phyloP scores from a whole-genome alignment of 352 stramenopile genomes.

The Hyaloperonospora brassicae region DNA sequence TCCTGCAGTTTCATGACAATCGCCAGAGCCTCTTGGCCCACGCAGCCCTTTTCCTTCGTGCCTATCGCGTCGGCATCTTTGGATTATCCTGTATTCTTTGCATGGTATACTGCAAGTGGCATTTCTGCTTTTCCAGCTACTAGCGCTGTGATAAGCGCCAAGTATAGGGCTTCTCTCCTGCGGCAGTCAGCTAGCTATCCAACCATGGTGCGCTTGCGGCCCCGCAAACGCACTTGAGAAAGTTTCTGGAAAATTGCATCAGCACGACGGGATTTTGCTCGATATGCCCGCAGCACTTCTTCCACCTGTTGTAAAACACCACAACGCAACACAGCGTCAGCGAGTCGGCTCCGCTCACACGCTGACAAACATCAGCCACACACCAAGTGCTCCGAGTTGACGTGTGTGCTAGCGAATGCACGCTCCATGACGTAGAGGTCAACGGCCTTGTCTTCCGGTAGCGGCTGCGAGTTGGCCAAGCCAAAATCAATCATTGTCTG shows the following conservation, averaged over 20 bases:
- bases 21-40: too few species aligned
- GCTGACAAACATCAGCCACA: not conserved
- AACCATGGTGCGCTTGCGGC: conserved; percentile 88
- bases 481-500: conserved; percentile 84
- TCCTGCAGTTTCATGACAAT: too few species aligned
- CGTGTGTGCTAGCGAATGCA: conserved; percentile 86
- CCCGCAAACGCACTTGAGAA: conserved; percentile 78
- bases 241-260: conserved; percentile 83
- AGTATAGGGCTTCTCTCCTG: not conserved
- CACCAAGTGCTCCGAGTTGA: conserved; percentile 77
- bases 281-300: conserved; percentile 82
- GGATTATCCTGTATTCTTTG: too few species aligned
- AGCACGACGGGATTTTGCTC: conserved; percentile 61
- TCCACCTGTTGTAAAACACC: conserved; percentile 36
- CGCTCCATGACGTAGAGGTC: conserved; percentile 92
- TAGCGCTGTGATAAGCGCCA: not conserved
- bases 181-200: conserved; percentile 37
- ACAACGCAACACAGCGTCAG: conserved; percentile 1
- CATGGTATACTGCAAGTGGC: not conserved
- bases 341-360: conserved; percentile 2
- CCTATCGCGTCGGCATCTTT: too few species aligned
- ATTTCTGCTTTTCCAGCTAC: not conserved
- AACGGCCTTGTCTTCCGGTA: conserved; percentile 88
- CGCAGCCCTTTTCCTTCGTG: too few species aligned
- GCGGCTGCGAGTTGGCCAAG: conserved; percentile 70